Conservation (phyloP, 768 basidiomycete species). For the Lyophyllum atratum region DNA sequence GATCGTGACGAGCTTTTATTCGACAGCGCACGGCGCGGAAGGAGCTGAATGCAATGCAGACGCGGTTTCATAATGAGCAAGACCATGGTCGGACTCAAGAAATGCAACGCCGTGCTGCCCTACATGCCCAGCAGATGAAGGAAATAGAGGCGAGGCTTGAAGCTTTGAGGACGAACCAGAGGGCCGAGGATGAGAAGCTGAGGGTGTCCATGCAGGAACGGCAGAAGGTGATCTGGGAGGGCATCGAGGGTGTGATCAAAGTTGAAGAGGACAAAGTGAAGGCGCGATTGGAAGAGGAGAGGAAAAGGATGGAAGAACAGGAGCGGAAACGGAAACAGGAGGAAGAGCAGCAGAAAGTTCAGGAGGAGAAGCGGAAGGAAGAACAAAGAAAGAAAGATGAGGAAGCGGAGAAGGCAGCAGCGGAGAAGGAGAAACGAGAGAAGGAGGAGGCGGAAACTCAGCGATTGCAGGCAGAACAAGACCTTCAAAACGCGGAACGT, state of each 20-base stretch:
- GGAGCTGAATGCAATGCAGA: conserved; percentile 34
- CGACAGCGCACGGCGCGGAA: conserved; percentile 47
- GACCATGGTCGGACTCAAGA: conserved; percentile 39
- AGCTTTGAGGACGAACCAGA: conserved; percentile 42
- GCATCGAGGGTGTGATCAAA: conserved; percentile 65
- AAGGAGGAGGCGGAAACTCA: conserved; percentile 43
- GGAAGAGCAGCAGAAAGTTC: conserved; percentile 40
- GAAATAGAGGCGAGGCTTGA: conserved; percentile 52
- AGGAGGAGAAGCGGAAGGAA: conserved; percentile 43
- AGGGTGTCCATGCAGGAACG: conserved; percentile 51
- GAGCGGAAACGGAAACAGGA: conserved; percentile 50
- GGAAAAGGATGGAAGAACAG: conserved; percentile 48
- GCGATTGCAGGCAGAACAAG: conserved; percentile 34
- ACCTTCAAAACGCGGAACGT: conserved; percentile 24
- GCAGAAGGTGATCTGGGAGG: conserved; percentile 53
- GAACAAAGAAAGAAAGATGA: conserved; percentile 53
- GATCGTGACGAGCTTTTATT: not conserved
- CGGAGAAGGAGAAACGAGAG: conserved; percentile 37
- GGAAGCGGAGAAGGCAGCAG: conserved; percentile 39
- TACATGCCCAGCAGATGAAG: conserved; percentile 50
- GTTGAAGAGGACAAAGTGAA: conserved; percentile 62
- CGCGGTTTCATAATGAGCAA: conserved; percentile 43
- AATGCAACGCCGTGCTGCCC: conserved; percentile 34
- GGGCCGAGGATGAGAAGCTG: conserved; percentile 47
- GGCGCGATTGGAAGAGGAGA: conserved; percentile 56